Evolutionary conservation across 106 monocot species (phyloP).

Genomic region (Alisma plantagoaquatica): DNA sequence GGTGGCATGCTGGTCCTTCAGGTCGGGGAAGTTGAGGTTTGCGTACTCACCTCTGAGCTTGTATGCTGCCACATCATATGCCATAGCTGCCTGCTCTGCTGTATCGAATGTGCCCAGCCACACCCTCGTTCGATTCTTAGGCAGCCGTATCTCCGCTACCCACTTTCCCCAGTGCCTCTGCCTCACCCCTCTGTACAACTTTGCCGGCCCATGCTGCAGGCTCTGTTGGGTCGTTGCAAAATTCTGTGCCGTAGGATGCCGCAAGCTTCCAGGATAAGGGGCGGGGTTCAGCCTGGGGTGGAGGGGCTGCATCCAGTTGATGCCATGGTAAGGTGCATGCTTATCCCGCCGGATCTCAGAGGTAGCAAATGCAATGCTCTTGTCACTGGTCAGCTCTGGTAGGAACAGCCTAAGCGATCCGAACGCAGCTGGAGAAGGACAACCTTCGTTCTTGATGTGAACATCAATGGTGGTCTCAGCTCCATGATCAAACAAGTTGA

Average conservation of each 20-base stretch:
- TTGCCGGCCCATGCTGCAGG: not conserved
- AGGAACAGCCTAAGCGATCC: too few relatives aligned
- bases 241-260: too few relatives aligned
- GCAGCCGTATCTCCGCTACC: constrained; percentile 48
- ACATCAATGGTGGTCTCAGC: too few relatives aligned
- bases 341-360: too few relatives aligned
- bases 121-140: constrained; percentile 29
- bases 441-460: too few relatives aligned
- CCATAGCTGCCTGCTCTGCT: constrained; percentile 31
- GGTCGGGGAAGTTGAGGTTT: constrained; percentile 42
- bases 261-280: too few relatives aligned
- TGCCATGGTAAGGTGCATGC: too few relatives aligned
- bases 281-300: not conserved
- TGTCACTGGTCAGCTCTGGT: too few relatives aligned
- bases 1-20: not conserved
- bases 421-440: too few relatives aligned
- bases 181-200: constrained; percentile 40
- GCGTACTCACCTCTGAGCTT: constrained; percentile 30
- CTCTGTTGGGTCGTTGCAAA: not conserved
- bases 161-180: constrained; percentile 55
- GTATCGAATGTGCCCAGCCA: constrained; percentile 36
- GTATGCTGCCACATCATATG: constrained; percentile 39
- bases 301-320: not conserved
- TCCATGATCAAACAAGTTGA: too few relatives aligned
- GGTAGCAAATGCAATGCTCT: too few relatives aligned